Conservation (phyloP, 371 early-diverging fungal species). For the Choanephora cucurbitarum region DNA sequence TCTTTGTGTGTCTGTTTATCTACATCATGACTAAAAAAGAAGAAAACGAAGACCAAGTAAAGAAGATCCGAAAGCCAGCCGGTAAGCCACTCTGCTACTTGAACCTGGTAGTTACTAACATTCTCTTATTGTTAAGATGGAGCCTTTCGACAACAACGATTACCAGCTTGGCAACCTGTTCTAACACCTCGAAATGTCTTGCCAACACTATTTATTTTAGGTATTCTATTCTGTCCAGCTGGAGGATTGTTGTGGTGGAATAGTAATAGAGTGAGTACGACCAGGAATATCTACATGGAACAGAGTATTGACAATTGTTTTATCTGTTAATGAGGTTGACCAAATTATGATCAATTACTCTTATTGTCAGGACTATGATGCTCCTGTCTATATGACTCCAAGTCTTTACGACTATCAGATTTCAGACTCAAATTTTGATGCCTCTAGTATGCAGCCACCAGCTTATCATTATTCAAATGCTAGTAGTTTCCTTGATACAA, state of each 20-base stretch:
- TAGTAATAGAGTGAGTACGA: slow-evolving; percentile 62
- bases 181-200: slow-evolving; percentile 93
- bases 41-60: background rate
- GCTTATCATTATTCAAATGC: slow-evolving; percentile 34
- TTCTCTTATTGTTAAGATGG: slow-evolving; percentile 62
- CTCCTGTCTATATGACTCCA: slow-evolving; percentile 34
- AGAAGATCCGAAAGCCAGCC: slow-evolving; percentile 5
- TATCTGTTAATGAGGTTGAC: no score
- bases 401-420: slow-evolving; percentile 26
- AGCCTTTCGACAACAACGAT: slow-evolving; percentile 95
- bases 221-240: slow-evolving; percentile 89
- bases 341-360: slow-evolving; percentile 94
- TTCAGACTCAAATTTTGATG: slow-evolving; percentile 13
- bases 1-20: background rate
- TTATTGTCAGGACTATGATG: slow-evolving; percentile 59
- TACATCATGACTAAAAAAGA: slow-evolving; percentile 7
- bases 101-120: background rate
- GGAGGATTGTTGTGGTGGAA: slow-evolving; percentile 83
- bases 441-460: slow-evolving; percentile 27
- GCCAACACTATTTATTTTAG: slow-evolving; percentile 89
- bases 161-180: slow-evolving; percentile 98
- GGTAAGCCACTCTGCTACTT: no score
- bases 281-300: no score
- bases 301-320: no score
- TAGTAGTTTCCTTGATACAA: slow-evolving; percentile 32